Evolutionary conservation across 73 alveolate species (phyloP).

Genomic region (Halteria grandinella): DNA sequence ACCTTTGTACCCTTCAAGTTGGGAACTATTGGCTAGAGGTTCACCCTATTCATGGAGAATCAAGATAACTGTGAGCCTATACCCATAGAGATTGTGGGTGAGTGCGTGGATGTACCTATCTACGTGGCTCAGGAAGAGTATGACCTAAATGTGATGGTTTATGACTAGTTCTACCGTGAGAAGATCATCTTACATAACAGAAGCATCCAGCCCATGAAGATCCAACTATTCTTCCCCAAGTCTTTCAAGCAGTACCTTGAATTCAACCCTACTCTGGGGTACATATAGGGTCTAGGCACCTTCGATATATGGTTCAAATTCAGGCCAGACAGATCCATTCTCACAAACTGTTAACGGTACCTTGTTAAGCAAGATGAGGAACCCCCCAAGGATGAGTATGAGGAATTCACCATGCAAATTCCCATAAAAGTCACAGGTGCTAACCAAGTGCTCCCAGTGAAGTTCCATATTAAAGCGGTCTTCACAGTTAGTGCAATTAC

Average conservation of each 20-base stretch:
- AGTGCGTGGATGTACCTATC: conserved; percentile 96
- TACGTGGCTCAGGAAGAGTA: conserved; percentile 90
- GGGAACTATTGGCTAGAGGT: conserved; percentile 72
- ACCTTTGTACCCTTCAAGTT: conserved; percentile 86
- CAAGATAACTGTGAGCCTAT: conserved; percentile 77
- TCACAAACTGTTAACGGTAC: conserved; percentile 66
- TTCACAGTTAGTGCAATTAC: conserved; percentile 78
- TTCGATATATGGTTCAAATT: conserved; percentile 96
- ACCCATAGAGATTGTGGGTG: conserved; percentile 75
- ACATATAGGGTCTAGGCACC: conserved; percentile 89
- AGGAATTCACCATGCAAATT: conserved; percentile 54
- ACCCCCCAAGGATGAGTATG: conserved; percentile 63
- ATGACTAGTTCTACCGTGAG: conserved; percentile 94
- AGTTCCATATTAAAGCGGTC: conserved; percentile 64
- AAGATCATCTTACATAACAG: conserved; percentile 90
- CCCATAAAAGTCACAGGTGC: conserved; percentile 92
- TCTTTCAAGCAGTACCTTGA: conserved; percentile 91
- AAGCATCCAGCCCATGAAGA: conserved; percentile 89
- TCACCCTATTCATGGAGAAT: conserved; percentile 84
- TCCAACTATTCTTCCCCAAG: conserved; percentile 89
- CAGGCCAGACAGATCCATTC: conserved; percentile 86
- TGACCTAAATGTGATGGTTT: conserved; percentile 87
- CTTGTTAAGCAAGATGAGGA: conserved; percentile 57
- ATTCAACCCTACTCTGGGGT: conserved; percentile 97
- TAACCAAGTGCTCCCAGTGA: conserved; percentile 87